Evolutionary conservation across 1,284 basidiomycete species (phyloP), one percentile per base, ranked within the genome.

Genomic region (Ganoderma lucidum): DNA sequence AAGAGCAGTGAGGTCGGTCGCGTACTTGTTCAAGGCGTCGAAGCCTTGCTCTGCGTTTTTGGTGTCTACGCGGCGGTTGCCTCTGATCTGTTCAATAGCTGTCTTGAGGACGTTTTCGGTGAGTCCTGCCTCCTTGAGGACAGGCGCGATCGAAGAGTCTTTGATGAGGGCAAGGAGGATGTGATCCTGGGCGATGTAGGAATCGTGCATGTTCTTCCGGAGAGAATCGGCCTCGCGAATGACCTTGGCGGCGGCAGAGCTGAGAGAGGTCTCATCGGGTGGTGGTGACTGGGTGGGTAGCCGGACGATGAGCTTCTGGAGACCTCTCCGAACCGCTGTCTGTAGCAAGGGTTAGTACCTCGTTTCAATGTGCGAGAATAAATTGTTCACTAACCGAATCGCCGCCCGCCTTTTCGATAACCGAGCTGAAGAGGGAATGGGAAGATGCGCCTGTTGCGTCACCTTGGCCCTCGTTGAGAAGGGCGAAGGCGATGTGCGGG

Each of bases 101-200:
- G 92, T 95, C 80, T 92, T 93, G 71, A 97, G 81, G 2, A 90
- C 83, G 0, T 91, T 88, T 69, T 93, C 90, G 0, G 89, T 95
- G 14, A 96, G 84, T 17, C 87, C 86, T 5, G 88, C 86, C 71
- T 96, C 94, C 78, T 95, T 96, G 73, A 97, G 81, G 9, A 94
- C 79, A 42, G 84, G 78, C 10, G 85, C 78, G 70, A 97, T 88
- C 2, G 87, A 86, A 1, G 88, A 69, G 72, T 96, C 94, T 73
- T 94, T 91, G 71, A 95, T 78, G 62, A 96, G 86, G 1, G 94
- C 95, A 59, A 92, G 83, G 39, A 91, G 78, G 23, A 94, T 79
- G 77, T 90, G 85, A 75, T 99, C 97, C 79, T 98, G 93, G 0
- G 97, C 96, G 70, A 99, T 93, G 81, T 93, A 98, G 6, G 93